Evolutionary conservation across 2,329 filamentous ascomycete genomes (phyloP).

Genomic region (Fusarium gaditjirri): DNA sequence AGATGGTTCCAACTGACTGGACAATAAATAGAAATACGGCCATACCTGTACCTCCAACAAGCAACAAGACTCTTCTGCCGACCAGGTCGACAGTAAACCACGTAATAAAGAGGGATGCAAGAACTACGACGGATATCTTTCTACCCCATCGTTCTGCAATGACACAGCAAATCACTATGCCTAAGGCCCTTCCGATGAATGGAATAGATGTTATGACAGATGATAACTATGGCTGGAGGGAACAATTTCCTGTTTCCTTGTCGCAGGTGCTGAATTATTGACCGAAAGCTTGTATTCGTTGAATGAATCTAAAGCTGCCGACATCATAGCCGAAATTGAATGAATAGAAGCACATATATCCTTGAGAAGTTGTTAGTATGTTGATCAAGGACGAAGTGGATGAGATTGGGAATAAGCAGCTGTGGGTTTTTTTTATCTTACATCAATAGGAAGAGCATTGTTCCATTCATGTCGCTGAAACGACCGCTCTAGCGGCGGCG

Average conservation of each 20-base stretch:
- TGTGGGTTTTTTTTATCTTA: not conserved
- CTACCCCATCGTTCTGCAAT: constrained; percentile 45
- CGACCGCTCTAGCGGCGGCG: not conserved
- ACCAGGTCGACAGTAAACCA: constrained; percentile 26
- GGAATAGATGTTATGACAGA: constrained; percentile 44
- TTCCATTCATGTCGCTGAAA: not conserved
- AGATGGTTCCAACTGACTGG: not conserved
- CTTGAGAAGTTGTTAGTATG: not conserved
- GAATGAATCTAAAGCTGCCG: constrained; percentile 43
- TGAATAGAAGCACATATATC: constrained; percentile 42
- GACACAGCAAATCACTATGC: constrained; percentile 20
- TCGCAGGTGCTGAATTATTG: constrained; percentile 41
- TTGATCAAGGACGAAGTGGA: fast-evolving
- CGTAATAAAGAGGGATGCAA: not conserved
- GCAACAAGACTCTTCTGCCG: not conserved
- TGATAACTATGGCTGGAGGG: constrained; percentile 37
- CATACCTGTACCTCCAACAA: not conserved
- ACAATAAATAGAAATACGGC: not conserved
- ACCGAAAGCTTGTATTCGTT: constrained; percentile 41
- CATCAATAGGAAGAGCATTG: not conserved
- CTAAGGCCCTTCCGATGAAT: constrained; percentile 40
- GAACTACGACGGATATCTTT: not conserved
- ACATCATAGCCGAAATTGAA: constrained; percentile 46
- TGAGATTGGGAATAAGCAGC: fast-evolving
- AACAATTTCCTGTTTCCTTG: not conserved